These are phyloP conservation scores for Fusarium pseudoanthophilum DNA, from an alignment of 2,329 filamentous ascomycete genomes.

Conservation along the genomic window DNA sequence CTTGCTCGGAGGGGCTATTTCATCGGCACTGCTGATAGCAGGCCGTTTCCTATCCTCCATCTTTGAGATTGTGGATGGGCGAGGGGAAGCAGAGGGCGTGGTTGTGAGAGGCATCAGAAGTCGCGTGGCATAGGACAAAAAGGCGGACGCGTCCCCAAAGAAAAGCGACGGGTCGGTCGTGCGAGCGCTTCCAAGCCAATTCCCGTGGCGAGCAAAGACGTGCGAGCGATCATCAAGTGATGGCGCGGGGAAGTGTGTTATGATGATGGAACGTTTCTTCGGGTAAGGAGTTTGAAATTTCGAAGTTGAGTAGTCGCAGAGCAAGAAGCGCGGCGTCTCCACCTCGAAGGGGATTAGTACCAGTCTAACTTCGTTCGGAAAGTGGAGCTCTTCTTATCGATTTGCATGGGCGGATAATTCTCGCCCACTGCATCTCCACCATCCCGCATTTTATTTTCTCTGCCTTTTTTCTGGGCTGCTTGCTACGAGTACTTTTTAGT, in stretches of 20 bases:
- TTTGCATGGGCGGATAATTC: slow-evolving; percentile 49
- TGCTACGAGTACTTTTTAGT: slow-evolving; percentile 35
- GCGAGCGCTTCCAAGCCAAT: slow-evolving; percentile 49
- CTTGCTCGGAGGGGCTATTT: slow-evolving; percentile 89
- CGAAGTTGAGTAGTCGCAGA: slow-evolving; percentile 56
- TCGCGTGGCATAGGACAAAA: slow-evolving; percentile 49
- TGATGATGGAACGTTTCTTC: slow-evolving; percentile 50
- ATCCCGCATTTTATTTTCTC: slow-evolving; percentile 49
- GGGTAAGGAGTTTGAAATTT: slow-evolving; percentile 58
- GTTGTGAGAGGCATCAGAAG: slow-evolving; percentile 90
- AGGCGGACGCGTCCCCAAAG: slow-evolving; percentile 54
- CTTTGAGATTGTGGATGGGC: slow-evolving; percentile 86
- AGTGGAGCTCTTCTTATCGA: slow-evolving; percentile 47
- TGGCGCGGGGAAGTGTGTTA: slow-evolving; percentile 47
- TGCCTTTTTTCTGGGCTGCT: slow-evolving; percentile 40
- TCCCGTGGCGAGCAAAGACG: slow-evolving; percentile 48
- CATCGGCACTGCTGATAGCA: slow-evolving; percentile 80
- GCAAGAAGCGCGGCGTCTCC: slow-evolving; percentile 48
- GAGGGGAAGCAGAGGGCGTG: slow-evolving; percentile 74
- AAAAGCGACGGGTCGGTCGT: slow-evolving; percentile 45
- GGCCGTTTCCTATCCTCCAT: slow-evolving; percentile 99
- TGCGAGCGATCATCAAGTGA: slow-evolving; percentile 51
- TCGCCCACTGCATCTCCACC: slow-evolving; percentile 42
- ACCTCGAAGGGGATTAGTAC: slow-evolving; percentile 45
- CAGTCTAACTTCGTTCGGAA: slow-evolving; percentile 47